A percentile compares a stretch with the other conserved stretches of the same genome.
Evolutionary conservation across 306 rosid genomes (phyloP).

Genomic region (Malus sylvestris): DNA sequence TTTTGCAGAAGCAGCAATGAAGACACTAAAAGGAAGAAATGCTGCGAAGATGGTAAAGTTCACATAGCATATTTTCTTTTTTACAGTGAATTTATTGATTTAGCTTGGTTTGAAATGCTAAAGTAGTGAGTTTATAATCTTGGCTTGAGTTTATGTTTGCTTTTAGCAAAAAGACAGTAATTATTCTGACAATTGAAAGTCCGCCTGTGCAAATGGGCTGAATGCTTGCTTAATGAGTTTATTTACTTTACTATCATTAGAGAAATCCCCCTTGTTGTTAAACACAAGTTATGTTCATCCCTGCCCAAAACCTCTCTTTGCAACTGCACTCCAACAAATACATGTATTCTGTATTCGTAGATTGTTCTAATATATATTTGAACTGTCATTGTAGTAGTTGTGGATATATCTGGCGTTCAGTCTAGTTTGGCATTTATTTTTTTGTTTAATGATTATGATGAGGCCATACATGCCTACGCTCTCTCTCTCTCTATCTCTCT

Average conservation of each 20-base stretch:
- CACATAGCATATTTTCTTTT: background rate
- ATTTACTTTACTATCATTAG: background rate
- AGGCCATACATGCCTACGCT: background rate
- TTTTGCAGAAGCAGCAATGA: constrained; percentile 69
- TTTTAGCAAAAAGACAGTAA: background rate
- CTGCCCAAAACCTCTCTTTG: background rate
- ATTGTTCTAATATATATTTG: background rate
- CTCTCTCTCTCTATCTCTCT: background rate
- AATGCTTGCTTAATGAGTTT: background rate
- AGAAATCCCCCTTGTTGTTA: background rate
- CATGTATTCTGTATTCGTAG: background rate
- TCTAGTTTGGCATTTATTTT: background rate
- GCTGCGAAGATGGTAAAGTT: constrained; percentile 58
- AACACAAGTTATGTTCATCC: background rate
- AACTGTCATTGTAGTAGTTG: background rate
- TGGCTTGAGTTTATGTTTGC: background rate
- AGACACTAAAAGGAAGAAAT: constrained; percentile 52
- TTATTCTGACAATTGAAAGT: background rate
- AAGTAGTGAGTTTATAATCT: background rate
- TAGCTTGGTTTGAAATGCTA: background rate
- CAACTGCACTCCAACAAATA: background rate
- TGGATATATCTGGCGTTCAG: background rate
- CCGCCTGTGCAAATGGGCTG: background rate
- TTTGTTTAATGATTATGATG: background rate
- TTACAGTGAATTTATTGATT: background rate